Evolutionary conservation across 169 alveolate species (phyloP), one percentile per base, ranked within the genome.

Genomic region (Plasmodium yoelii): DNA sequence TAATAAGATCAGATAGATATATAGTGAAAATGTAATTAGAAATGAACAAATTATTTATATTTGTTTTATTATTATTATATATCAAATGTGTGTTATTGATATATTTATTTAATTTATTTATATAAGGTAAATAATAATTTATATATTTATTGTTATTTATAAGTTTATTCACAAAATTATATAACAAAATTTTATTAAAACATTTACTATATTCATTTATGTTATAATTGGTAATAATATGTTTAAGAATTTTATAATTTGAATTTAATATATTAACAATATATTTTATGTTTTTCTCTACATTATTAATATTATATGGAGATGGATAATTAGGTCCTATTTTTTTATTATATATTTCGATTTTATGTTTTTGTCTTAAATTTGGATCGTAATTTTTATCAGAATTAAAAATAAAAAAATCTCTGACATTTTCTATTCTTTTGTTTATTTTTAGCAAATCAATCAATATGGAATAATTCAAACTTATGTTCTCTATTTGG

Each of bases 211-310:
- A 56, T 44, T 82, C 90, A 19, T 82, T 55, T 6, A 82, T 19
- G n/a, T 34, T 22, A 9, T 18, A 82, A 9, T 44, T 19, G 15
- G 1, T 49, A 82, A 67, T 67, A 4, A 67, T 18, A 49, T 82
- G 82, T 1, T 82, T 68, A 12, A 68, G 19, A 46, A 82, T 56
- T 39, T 82, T 82, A 53, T 82, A 82, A 24, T 61, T 39, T 1
- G 90, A 82, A 70, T 82, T 82, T 7, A 82, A 53, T 42, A 57
- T 51, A 47, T 82, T 82, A 24, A 82, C 90, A n/a, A 82, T 56
- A 42, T 28, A 82, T 15, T 82, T 82, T 42, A 82, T 82, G 26
- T 82, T 82, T 2, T 42, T 18, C 24, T 57, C 22, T 44, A 77
- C 46, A 12, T 61, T 77, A 26, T 47, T 18, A 3, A 49, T 42